phyloP scores from a whole-genome alignment of 2,329 filamentous ascomycete genomes.

The Xylaria sp. region DNA sequence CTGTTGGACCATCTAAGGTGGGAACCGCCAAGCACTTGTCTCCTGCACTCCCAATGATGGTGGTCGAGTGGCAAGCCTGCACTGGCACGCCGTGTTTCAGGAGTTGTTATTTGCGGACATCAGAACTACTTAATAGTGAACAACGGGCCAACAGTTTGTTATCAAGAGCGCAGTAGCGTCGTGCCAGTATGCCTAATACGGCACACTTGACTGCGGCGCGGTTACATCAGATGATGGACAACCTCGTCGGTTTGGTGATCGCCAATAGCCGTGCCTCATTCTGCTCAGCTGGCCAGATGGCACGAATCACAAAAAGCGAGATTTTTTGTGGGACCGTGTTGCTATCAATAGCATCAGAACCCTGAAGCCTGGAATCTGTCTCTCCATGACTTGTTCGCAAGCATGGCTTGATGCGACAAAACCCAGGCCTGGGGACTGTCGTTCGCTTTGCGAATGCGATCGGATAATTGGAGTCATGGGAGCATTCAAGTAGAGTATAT shows the following conservation, averaged over 20 bases:
- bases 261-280: slow-evolving; percentile 28
- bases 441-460: slow-evolving; percentile 34
- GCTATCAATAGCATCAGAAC: slow-evolving; percentile 38
- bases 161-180: slow-evolving; percentile 12
- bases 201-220: slow-evolving; percentile 17
- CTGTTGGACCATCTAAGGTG: slow-evolving; percentile 30
- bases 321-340: slow-evolving; percentile 31
- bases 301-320: slow-evolving; percentile 22
- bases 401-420: slow-evolving; percentile 17
- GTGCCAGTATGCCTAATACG: slow-evolving; percentile 9
- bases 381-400: slow-evolving; percentile 12
- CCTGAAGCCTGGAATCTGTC: slow-evolving; percentile 7
- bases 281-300: slow-evolving; percentile 35
- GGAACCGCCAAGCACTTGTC: slow-evolving; percentile 24
- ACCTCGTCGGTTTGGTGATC: slow-evolving; percentile 23
- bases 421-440: neutral
- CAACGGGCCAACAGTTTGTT: slow-evolving; percentile 8
- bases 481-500: slow-evolving; percentile 8
- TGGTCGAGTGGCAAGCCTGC: slow-evolving; percentile 13
- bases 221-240: slow-evolving; percentile 31
- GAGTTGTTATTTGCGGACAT: slow-evolving; percentile 32
- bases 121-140: slow-evolving; percentile 15
- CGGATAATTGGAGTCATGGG: slow-evolving; percentile 20
- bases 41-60: slow-evolving; percentile 9
- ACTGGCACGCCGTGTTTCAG: slow-evolving; percentile 32